These are phyloP conservation scores for Pleurotus ostreatus DNA, from an alignment of 768 basidiomycete genomes.

Conservation along the genomic window DNA sequence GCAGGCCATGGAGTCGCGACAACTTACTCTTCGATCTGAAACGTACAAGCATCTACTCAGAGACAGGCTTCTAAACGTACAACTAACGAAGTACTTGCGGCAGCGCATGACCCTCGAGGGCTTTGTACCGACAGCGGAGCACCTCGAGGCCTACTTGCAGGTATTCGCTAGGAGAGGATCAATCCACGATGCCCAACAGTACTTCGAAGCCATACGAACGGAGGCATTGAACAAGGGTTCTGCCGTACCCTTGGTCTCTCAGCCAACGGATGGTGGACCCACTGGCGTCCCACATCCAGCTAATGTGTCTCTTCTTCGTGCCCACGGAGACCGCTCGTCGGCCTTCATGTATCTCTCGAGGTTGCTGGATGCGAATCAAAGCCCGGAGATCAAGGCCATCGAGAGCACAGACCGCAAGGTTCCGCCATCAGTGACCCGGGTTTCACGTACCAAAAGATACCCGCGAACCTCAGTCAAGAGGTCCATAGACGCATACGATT, in stretches of 20 bases:
- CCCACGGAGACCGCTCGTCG: constrained; percentile 35
- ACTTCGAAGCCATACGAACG: constrained; percentile 33
- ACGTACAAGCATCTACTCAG: constrained; percentile 44
- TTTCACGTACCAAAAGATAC: background rate
- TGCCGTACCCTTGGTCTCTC: background rate
- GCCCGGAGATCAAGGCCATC: background rate
- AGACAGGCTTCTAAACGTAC: constrained; percentile 47
- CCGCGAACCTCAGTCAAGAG: constrained; percentile 15
- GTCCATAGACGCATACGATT: constrained; percentile 39
- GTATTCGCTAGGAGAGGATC: constrained; percentile 41
- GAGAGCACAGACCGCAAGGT: background rate
- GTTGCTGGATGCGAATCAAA: constrained; percentile 19
- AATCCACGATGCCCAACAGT: constrained; percentile 36
- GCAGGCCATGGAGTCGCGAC: constrained; percentile 41
- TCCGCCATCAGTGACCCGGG: background rate
- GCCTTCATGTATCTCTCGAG: constrained; percentile 44
- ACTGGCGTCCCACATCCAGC: constrained; percentile 23
- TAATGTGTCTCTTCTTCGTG: constrained; percentile 39
- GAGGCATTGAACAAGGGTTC: constrained; percentile 2
- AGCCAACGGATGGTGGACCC: background rate
- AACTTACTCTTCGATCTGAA: constrained; percentile 32
- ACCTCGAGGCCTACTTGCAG: constrained; percentile 47
- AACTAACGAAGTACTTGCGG: constrained; percentile 45
- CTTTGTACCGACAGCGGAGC: constrained; percentile 32
- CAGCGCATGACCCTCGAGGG: constrained; percentile 37